Base-by-base conservation (phyloP, 139 green algal species). In the Tetratostichococcus sp. region DNA sequence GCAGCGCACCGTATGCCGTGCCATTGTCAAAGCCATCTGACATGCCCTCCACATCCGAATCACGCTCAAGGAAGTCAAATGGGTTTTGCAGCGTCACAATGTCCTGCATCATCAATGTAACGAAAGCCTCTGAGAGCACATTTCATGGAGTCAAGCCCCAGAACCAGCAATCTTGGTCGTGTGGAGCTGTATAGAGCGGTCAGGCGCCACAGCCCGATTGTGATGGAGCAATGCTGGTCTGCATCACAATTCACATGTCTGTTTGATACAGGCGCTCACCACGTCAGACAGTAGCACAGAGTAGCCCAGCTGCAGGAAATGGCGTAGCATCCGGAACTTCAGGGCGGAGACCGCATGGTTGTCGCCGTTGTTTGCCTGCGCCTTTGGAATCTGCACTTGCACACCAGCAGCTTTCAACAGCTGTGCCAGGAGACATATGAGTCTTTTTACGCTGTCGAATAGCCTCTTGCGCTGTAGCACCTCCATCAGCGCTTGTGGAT, bases 1-100 rank as follows among this genome's bases (percentile, higher is more conserved):
- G n/a, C n/a, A n/a, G n/a, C n/a, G n/a, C 43, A 89, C 86, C 89
- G 71, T 92, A 94, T 1, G 91, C 91, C 2, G 90, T 94, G 73
- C 65, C 70, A 26, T 79, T 70, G 78, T 93, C 86, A 43, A 82
- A 94, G 28, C 90, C 90, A 62, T 94, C 90, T 57, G 70, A 89
- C 76, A 93, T 87, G 5, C 70, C 76, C 79, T 96, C 91, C 6
- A 94, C 81, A 68, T 96, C 91, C 16, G 78, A 84, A 67, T 96
- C 91, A 0, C 88, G 81, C 31, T 88, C 35, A 30, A 96, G 76
- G 70, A 89, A 73, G 3, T 87, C 71, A 75, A 96, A 96, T 16
- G 91, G 91, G 74, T 96, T 89, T 31, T 91, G 69, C 6, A 91
- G 71, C 1, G 82, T 88, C 16, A 93, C 71, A 25, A 93, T 89